Evolutionary conservation across 2,329 filamentous ascomycete genomes (phyloP), one percentile per base, ranked within the genome.

Genomic region (Fusarium subtropicale): DNA sequence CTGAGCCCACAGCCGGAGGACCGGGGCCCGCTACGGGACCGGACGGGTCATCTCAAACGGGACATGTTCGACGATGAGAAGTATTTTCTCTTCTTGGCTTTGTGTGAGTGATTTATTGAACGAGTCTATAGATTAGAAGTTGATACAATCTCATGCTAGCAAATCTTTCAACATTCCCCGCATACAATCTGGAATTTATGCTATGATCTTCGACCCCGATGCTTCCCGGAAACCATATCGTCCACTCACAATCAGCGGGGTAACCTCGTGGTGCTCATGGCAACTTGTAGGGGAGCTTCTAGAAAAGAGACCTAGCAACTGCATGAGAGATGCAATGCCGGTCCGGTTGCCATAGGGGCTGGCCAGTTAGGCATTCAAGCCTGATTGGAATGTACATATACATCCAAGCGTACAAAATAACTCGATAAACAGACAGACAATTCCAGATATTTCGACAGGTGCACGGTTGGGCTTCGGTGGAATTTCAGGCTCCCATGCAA

Each of bases 171-270:
- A 15, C 1, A 42, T 63, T 60, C 69, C 66, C 69, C 64, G 52
- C 60, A 65, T 39, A 34, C 16, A 36, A 41, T 59, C 58, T 66
- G 65, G 62, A 66, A 64, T 45, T 26, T 28, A 46, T 46, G 28
- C 26, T 11, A 31, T 46, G 44, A 50, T 47, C 41, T 55, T 63
- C 53, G 28, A 28, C 24, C 31, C 50, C 50, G 42, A 61, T 39
- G 54, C 34, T 44, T 69, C 56, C 69, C 66, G 59, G 59, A 38
- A 33, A 26, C 45, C 44, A n/a, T 36, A 46, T 45, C 57, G 64
- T 71, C 72, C 72, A 74, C 59, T 74, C 72, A 75, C 47, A 55
- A 71, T 66, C 71, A 52, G 64, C 72, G 61, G 69, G 65, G 67
- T 60, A 54, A 38, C 73, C 73, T 70, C 73, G 73, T 75, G 73